Evolutionary conservation across 1,139 yeast genomes (phyloP).

Genomic region (Taphrina deformans): DNA sequence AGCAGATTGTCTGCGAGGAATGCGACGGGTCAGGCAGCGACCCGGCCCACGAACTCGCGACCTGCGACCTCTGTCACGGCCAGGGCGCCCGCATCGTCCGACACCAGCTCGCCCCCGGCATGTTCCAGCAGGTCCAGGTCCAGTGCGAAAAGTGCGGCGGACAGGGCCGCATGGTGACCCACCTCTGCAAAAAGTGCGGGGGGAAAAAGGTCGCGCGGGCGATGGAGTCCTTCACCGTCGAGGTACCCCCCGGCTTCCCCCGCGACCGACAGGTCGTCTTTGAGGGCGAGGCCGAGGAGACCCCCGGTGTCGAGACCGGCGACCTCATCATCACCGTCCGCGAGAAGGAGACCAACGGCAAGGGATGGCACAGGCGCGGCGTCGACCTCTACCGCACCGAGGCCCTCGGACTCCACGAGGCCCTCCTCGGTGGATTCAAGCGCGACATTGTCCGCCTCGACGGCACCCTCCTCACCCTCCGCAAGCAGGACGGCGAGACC

Average conservation of each 20-base stretch:
- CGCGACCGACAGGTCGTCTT: slow-evolving; percentile 61
- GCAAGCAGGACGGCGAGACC: slow-evolving; percentile 54
- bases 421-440: slow-evolving; percentile 76
- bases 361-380: slow-evolving; percentile 86
- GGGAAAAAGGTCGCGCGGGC: slow-evolving; percentile 68
- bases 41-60: slow-evolving; percentile 62
- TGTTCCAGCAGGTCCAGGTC: slow-evolving; percentile 80
- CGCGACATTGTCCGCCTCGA: slow-evolving; percentile 68
- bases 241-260: slow-evolving; percentile 68
- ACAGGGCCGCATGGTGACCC: slow-evolving; percentile 62
- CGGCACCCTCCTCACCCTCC: slow-evolving; percentile 53
- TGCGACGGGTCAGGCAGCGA: slow-evolving; percentile 85
- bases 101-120: slow-evolving; percentile 82
- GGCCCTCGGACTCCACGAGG: slow-evolving; percentile 68
- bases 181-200: slow-evolving; percentile 65
- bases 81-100: slow-evolving; percentile 66
- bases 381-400: slow-evolving; percentile 77
- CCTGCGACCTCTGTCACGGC: slow-evolving; percentile 72
- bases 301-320: slow-evolving; percentile 80
- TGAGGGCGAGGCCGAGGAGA: slow-evolving; percentile 78
- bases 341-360: slow-evolving; percentile 58
- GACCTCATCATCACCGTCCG: slow-evolving; percentile 62
- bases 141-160: slow-evolving; percentile 82
- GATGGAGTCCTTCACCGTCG: slow-evolving; percentile 59
- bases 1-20: slow-evolving; percentile 70